Conservation (phyloP, 495 filamentous ascomycete species). For the Annulohypoxylon stygium region DNA sequence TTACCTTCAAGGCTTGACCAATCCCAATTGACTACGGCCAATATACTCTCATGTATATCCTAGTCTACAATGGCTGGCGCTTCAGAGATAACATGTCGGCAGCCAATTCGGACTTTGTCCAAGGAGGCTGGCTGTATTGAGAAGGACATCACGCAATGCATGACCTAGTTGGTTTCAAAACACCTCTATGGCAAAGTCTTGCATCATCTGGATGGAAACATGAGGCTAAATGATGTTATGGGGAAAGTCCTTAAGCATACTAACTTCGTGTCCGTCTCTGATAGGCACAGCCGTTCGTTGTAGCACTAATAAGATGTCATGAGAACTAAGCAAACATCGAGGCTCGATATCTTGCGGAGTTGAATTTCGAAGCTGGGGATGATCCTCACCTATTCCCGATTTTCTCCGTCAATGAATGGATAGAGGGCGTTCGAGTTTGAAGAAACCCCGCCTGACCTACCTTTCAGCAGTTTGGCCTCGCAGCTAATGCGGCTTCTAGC, state of each 20-base stretch:
- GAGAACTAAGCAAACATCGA: slow-evolving; percentile 40
- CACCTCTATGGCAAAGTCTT: slow-evolving; percentile 10
- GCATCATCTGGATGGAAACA: slow-evolving; percentile 14
- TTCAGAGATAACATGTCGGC: slow-evolving; percentile 5
- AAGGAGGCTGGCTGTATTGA: slow-evolving; percentile 13
- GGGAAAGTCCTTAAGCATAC: slow-evolving; percentile 4
- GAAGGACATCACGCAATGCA: slow-evolving; percentile 24
- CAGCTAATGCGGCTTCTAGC: slow-evolving; percentile 35
- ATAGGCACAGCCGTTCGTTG: slow-evolving; percentile 33
- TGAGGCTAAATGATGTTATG: slow-evolving; percentile 28
- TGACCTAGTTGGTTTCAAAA: slow-evolving; percentile 11
- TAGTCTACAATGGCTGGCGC: slow-evolving; percentile 13
- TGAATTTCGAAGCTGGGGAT: slow-evolving; percentile 22
- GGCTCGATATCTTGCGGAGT: slow-evolving; percentile 21
- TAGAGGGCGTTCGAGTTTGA: slow-evolving; percentile 11
- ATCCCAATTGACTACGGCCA: slow-evolving; percentile 22
- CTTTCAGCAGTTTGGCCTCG: slow-evolving; percentile 13
- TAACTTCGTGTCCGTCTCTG: slow-evolving; percentile 39
- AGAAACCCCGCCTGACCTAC: slow-evolving; percentile 24
- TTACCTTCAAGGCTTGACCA: slow-evolving; percentile 7
- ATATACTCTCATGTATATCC: slow-evolving; percentile 8
- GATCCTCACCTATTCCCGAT: slow-evolving; percentile 28
- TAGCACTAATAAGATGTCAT: slow-evolving; percentile 37
- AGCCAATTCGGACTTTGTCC: slow-evolving; percentile 4
- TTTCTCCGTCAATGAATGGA: slow-evolving; percentile 37